These are phyloP conservation scores for Penicillium rolfsii DNA, from an alignment of 2,329 filamentous ascomycete genomes.

Conservation along the genomic window DNA sequence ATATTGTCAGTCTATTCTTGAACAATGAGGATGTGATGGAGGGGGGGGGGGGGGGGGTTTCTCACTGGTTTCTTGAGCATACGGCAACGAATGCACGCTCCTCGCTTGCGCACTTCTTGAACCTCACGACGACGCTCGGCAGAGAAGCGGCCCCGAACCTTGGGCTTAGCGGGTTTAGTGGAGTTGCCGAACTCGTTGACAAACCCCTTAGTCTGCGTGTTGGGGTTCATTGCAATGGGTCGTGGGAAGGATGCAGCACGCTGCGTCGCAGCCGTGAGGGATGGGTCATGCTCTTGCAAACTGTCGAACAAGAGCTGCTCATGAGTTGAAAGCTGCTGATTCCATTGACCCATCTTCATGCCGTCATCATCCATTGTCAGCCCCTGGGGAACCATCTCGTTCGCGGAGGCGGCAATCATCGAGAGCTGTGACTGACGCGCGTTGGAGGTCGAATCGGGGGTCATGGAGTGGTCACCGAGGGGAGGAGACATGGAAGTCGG, in stretches of 20 bases:
- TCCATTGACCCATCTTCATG: conserved; percentile 39
- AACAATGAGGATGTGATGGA: no score
- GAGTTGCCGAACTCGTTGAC: conserved; percentile 47
- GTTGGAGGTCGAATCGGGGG: conserved; percentile 41
- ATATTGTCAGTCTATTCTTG: background rate
- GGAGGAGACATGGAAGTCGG: conserved; percentile 41
- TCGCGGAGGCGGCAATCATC: conserved; percentile 52
- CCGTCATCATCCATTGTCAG: conserved; percentile 43
- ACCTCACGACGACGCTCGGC: conserved; percentile 62
- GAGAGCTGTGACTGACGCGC: conserved; percentile 49
- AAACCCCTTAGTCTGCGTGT: conserved; percentile 44
- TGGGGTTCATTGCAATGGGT: conserved; percentile 49
- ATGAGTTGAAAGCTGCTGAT: conserved; percentile 42
- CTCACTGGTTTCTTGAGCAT: conserved; percentile 65
- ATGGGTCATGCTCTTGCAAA: conserved; percentile 45
- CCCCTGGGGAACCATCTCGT: conserved; percentile 49
- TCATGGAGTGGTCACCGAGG: conserved; percentile 39
- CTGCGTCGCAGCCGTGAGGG: conserved; percentile 44
- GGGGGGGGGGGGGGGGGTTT: background rate
- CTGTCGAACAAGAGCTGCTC: conserved; percentile 47
- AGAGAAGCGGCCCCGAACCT: conserved; percentile 60
- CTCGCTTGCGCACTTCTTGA: conserved; percentile 61
- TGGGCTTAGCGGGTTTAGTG: conserved; percentile 48
- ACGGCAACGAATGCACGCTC: conserved; percentile 64
- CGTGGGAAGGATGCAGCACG: conserved; percentile 45